Percentiles rank a stretch among this genome's conserved stretches.
Conservation (phyloP, 495 filamentous ascomycete species). For the Elaphomyces granulatus region DNA sequence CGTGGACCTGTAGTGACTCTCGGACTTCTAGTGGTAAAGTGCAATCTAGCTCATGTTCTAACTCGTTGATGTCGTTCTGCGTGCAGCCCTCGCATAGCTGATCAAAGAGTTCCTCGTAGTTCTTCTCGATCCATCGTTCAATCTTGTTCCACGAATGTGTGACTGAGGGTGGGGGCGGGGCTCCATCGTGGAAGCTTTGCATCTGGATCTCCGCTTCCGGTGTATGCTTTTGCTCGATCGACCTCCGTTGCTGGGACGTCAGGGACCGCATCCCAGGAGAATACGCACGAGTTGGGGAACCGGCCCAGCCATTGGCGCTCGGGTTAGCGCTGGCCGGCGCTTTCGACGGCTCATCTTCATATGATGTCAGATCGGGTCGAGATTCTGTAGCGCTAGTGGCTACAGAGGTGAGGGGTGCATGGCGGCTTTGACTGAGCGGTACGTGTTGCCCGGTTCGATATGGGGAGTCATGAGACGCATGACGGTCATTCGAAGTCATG, state of each 20-base stretch:
- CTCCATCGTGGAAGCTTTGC: conserved; percentile 88
- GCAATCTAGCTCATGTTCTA: conserved; percentile 93
- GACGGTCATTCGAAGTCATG: conserved; percentile 68
- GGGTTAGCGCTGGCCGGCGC: conserved; percentile 39
- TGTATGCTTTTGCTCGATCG: conserved; percentile 45
- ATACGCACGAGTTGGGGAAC: conserved; percentile 57
- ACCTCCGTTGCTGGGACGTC: conserved; percentile 40
- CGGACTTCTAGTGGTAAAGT: conserved; percentile 87
- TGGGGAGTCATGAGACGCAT: conserved; percentile 75
- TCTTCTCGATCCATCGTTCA: conserved; percentile 83
- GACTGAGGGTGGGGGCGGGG: conserved; percentile 78
- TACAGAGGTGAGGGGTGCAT: conserved; percentile 61
- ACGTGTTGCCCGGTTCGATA: conserved; percentile 72
- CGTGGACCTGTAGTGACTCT: conserved; percentile 80
- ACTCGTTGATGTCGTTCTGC: conserved; percentile 87
- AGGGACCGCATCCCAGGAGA: conserved; percentile 79
- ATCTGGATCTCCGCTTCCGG: conserved; percentile 81
- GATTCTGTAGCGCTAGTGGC: conserved; percentile 66
- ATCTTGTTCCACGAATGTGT: conserved; percentile 86
- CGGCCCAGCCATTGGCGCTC: conserved; percentile 44
- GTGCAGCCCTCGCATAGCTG: conserved; percentile 85
- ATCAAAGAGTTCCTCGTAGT: conserved; percentile 89
- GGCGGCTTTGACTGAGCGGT: conserved; percentile 55
- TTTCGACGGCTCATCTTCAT: conserved; percentile 49
- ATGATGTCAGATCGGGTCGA: conserved; percentile 56